Evolutionary conservation across 169 alveolate genomes (phyloP).

Genomic region (Plasmodium vinckei): DNA sequence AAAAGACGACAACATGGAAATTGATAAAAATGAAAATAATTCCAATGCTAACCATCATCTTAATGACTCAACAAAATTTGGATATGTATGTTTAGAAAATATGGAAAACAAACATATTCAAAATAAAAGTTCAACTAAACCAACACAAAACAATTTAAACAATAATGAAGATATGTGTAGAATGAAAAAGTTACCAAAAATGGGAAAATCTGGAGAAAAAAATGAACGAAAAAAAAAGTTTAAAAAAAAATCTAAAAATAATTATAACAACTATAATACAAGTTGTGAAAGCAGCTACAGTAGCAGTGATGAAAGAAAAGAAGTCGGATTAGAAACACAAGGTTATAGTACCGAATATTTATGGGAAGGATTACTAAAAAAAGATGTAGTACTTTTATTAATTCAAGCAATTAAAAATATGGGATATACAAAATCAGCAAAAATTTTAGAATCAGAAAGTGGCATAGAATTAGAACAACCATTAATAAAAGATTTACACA

Average conservation of each 20-base stretch:
- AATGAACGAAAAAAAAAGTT: background rate
- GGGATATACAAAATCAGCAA: constrained; percentile 74
- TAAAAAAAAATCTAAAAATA: constrained; percentile 10
- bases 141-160: too few species aligned
- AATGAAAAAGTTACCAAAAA: background rate
- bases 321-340: background rate
- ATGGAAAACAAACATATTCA: background rate
- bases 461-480: constrained; percentile 77
- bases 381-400: constrained; percentile 45
- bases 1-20: background rate
- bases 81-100: background rate
- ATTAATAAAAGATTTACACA: constrained; percentile 74
- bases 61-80: background rate
- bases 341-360: background rate
- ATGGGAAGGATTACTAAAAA: constrained; percentile 69
- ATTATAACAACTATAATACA: background rate
- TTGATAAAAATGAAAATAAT: background rate
- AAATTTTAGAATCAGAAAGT: constrained; percentile 81
- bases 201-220: background rate
- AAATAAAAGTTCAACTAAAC: background rate
- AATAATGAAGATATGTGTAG: background rate
- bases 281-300: background rate
- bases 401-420: constrained; percentile 64
- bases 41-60: background rate
- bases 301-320: constrained; percentile 9